Evolutionary conservation across 345 rosid species (phyloP), one percentile per base, ranked within the genome.

Genomic region (Acer yangbiense): DNA sequence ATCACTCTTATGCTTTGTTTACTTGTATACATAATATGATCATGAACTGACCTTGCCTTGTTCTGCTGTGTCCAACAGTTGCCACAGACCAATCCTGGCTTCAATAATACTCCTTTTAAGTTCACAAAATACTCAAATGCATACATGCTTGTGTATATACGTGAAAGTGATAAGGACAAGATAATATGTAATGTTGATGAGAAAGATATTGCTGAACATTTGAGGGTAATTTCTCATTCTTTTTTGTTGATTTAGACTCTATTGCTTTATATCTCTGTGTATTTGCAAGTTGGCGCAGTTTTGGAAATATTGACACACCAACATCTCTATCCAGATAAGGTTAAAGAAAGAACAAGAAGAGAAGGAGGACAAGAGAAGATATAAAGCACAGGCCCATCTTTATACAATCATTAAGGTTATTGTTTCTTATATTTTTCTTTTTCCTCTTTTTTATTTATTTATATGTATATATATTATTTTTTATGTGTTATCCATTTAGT

Each of bases 111-210:
- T 50, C 97, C 98, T 71, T 94, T 94, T 79, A 96, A 94, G 71
- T 96, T 96, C 87, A 96, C 99, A 52, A 96, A 96, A 84, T 92
- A 89, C 83, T 96, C 99, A 55, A 96, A 96, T 85, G 99, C 99
- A 17, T 96, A 96, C 83, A 96, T 96, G 99, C 98, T 94, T 76
- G 99, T 96, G 55, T 96, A 96, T 72, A 92, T 94, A 73, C 97
- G 98, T 72, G 98, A 96, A 39, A 89, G 94, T 76, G 99, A 96
- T 77, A 94, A 88, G 87, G 99, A 93, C 76, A 94, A 94, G 83
- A 96, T 96, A 79, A 90, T 96, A 50, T 94, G 99, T 84, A 89
- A 90, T 55, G 97, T 94, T 64, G 99, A 96, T 85, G 99, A 96
- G 83, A 94, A 94, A 82, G 99, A 96, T 85, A 96, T 96, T 83